Conservation (phyloP, 306 rosid species). For the Malus sylvestris region DNA sequence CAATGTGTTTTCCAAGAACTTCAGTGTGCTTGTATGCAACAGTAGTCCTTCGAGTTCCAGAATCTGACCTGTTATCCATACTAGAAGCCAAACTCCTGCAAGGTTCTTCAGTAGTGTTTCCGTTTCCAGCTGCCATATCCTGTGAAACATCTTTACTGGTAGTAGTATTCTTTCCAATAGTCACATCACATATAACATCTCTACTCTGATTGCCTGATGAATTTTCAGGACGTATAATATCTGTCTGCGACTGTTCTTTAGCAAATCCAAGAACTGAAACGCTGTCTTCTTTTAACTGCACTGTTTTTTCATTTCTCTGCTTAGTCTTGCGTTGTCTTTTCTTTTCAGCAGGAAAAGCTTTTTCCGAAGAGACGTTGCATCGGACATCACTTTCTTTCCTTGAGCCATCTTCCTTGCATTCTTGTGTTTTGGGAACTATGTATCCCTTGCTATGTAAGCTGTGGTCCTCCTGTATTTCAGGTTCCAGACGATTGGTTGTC, state of each 20-base stretch:
- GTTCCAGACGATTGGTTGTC: background rate
- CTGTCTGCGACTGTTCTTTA: slow-evolving; percentile 20
- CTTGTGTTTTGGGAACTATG: background rate
- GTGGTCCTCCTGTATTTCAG: background rate
- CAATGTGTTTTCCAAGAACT: slow-evolving; percentile 20
- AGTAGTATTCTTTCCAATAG: slow-evolving; percentile 9
- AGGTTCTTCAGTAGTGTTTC: slow-evolving; percentile 8
- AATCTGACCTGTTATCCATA: slow-evolving; percentile 14
- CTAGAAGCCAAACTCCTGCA: slow-evolving; percentile 13
- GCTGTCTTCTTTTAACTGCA: slow-evolving; percentile 1
- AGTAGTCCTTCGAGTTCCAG: slow-evolving; percentile 11
- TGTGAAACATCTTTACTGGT: slow-evolving; percentile 13
- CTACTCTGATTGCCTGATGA: slow-evolving; percentile 16
- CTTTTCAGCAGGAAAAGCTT: background rate
- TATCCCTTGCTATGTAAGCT: background rate
- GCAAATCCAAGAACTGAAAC: slow-evolving; percentile 12
- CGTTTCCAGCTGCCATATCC: slow-evolving; percentile 5
- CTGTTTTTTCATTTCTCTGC: background rate
- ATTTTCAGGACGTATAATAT: slow-evolving; percentile 10
- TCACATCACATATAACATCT: slow-evolving; percentile 12
- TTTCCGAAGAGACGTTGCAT: background rate
- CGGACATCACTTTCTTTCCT: background rate
- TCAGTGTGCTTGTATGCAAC: slow-evolving; percentile 26
- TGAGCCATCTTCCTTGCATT: background rate
- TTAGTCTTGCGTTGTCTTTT: background rate